Evolutionary conservation across 73 alveolate species (phyloP), one percentile per base, ranked within the genome.

Genomic region (Paramecium primaurelia): DNA sequence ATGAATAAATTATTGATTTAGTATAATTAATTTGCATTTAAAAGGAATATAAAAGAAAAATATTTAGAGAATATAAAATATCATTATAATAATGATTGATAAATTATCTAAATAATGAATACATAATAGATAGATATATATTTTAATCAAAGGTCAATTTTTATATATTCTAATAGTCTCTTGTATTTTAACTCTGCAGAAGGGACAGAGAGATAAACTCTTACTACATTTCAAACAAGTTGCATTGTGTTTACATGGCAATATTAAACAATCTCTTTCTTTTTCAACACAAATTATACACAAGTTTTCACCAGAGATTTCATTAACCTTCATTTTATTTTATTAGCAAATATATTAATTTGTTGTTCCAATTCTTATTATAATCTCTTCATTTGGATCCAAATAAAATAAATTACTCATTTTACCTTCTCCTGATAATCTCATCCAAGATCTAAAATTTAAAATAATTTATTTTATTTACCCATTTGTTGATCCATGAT

Each of bases 221-320:
- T 93, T 88, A n/a, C 96, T 92, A 86, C 98, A 96, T 36, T 93
- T 94, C 30, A 96, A 86, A 86, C 98, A 96, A 25, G 97, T 91
- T 25, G 95, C 91, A 68, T 95, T 95, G 64, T 96, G 98, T 22
- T 97, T 96, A 77, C 98, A 96, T 16, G 98, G 97, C 25, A 96
- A 86, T 71, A 88, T 88, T 34, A 95, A 95, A 16, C 95, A 92
- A 90, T 96, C 96, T n/a, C 95, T 96, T 25, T 95, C 97, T 36
- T 71, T 59, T 64, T 92, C 95, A 75, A 71, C 95, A 49, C 98
- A 96, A 1, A 96, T 92, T 37, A 95, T 91, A 86, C 98, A 96
- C 20, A 64, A 51, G 30, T 89, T 59, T 10, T 64, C 87, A 12
- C 87, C 87, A 16, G 87, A 20, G 16, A 47, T 42, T 45, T 89